Evolutionary conservation across 148 eudicot species (phyloP).

Genomic region (Linanthus parryae): DNA sequence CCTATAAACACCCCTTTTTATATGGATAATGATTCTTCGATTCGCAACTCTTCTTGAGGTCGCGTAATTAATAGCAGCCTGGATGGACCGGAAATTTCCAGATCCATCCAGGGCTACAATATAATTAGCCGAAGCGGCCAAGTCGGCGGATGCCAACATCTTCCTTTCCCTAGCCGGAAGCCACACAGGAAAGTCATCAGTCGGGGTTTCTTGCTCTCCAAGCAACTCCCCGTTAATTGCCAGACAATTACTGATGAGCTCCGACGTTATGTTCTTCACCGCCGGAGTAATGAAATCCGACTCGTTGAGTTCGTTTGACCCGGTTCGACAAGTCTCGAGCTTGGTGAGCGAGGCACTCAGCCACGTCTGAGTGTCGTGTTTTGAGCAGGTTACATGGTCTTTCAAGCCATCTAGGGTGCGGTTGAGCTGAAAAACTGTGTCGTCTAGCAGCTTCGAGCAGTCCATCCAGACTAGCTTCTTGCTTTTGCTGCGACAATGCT

Average conservation of each 20-base stretch:
- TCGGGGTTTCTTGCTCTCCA: not conserved
- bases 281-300: slow-evolving; percentile 14
- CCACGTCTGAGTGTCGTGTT: slow-evolving; percentile 35
- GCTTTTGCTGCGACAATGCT: not conserved
- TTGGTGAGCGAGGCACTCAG: slow-evolving; percentile 53
- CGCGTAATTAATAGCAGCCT: slow-evolving; percentile 30
- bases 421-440: slow-evolving; percentile 31
- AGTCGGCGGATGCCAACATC: slow-evolving; percentile 13
- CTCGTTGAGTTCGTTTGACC: slow-evolving; percentile 38
- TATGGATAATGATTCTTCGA: slow-evolving; percentile 26
- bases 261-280: slow-evolving; percentile 28
- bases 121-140: slow-evolving; percentile 17
- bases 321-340: slow-evolving; percentile 47
- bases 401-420: slow-evolving; percentile 14
- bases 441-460: slow-evolving; percentile 50
- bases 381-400: not conserved
- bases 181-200: slow-evolving; percentile 30
- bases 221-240: slow-evolving; percentile 26
- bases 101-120: slow-evolving; percentile 34
- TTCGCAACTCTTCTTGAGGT: slow-evolving; percentile 14
- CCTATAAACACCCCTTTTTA: slow-evolving; percentile 32
- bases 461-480: slow-evolving; percentile 44
- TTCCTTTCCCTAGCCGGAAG: slow-evolving; percentile 19
- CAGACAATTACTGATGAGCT: slow-evolving; percentile 43
- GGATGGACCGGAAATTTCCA: slow-evolving; percentile 31